A percentile compares a stretch with the other conserved stretches of the same genome.
phyloP scores from a whole-genome alignment of 2,329 filamentous ascomycete genomes.

The Rhexocercosporidium sp. region DNA sequence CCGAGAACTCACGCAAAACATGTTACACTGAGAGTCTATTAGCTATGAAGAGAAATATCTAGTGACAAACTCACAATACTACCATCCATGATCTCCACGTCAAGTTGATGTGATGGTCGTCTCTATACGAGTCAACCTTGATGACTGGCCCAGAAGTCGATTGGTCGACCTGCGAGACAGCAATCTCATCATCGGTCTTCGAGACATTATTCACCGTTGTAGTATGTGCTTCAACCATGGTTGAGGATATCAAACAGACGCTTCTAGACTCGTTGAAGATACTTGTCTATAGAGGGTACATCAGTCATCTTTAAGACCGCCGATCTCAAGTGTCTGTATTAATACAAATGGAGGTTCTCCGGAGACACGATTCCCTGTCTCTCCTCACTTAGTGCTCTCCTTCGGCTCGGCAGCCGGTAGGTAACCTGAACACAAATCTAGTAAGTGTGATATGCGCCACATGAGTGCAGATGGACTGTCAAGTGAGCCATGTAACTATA shows the following conservation, averaged over 20 bases:
- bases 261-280: not conserved
- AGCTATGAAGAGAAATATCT: constrained; percentile 33
- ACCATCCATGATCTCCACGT: constrained; percentile 61
- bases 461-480: not conserved
- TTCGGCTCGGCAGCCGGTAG: not conserved
- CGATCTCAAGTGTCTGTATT: not conserved
- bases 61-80: constrained; percentile 45
- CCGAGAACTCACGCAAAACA: constrained; percentile 51
- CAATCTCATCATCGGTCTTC: constrained; percentile 16
- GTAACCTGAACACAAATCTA: not conserved
- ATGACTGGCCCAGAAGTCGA: constrained; percentile 19
- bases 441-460: not conserved
- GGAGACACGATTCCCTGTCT: not conserved
- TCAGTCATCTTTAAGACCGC: not conserved
- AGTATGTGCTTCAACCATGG: not conserved
- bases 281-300: not conserved
- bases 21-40: constrained; percentile 43
- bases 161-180: constrained; percentile 24
- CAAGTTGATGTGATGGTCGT: constrained; percentile 51
- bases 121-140: constrained; percentile 33
- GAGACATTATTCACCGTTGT: not conserved
- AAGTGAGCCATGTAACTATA: not conserved
- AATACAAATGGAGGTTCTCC: constrained; percentile 2
- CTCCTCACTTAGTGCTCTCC: not conserved
- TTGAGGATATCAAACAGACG: not conserved